Evolutionary conservation across 2,329 filamentous ascomycete species (phyloP).

Genomic region (Elsinoe necatrix): DNA sequence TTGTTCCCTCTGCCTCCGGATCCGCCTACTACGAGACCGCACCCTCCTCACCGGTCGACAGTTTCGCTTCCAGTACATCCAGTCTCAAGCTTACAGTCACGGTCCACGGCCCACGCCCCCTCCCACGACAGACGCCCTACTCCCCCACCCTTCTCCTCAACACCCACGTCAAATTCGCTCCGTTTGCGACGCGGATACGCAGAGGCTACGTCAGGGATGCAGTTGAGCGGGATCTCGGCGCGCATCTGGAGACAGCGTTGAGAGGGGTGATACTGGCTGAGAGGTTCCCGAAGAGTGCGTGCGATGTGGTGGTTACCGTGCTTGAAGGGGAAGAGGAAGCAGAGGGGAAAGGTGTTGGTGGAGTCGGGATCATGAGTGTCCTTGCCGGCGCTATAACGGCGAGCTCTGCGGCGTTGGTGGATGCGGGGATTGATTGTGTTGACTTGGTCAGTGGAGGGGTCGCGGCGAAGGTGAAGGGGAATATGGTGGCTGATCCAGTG

Average conservation of each 20-base stretch:
- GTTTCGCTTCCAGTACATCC: constrained; percentile 43
- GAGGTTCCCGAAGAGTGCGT: constrained; percentile 94
- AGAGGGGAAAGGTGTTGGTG: constrained; percentile 37
- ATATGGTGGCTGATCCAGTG: constrained; percentile 69
- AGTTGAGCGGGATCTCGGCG: constrained; percentile 78
- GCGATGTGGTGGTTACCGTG: constrained; percentile 90
- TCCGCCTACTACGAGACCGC: constrained; percentile 72
- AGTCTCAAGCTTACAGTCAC: constrained; percentile 88
- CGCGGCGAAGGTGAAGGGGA: constrained; percentile 59
- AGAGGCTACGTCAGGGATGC: constrained; percentile 80
- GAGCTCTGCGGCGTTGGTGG: constrained; percentile 81
- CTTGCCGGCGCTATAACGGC: constrained; percentile 88
- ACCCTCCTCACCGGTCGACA: constrained; percentile 34
- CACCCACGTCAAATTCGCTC: constrained; percentile 92
- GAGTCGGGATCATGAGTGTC: constrained; percentile 84
- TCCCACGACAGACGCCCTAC: constrained; percentile 84
- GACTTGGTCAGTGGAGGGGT: constrained; percentile 85
- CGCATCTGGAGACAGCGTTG: constrained; percentile 84
- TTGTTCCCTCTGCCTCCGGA: constrained; percentile 84
- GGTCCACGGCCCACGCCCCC: constrained; percentile 83
- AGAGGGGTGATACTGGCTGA: constrained; percentile 86
- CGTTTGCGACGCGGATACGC: constrained; percentile 76
- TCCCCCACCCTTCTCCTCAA: constrained; percentile 85
- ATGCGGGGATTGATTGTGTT: constrained; percentile 92
- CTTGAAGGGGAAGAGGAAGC: constrained; percentile 84